These are phyloP conservation scores for Trypanosomatidae sp. DNA, from an alignment of 208 protist genomes.

Conservation along the genomic window DNA sequence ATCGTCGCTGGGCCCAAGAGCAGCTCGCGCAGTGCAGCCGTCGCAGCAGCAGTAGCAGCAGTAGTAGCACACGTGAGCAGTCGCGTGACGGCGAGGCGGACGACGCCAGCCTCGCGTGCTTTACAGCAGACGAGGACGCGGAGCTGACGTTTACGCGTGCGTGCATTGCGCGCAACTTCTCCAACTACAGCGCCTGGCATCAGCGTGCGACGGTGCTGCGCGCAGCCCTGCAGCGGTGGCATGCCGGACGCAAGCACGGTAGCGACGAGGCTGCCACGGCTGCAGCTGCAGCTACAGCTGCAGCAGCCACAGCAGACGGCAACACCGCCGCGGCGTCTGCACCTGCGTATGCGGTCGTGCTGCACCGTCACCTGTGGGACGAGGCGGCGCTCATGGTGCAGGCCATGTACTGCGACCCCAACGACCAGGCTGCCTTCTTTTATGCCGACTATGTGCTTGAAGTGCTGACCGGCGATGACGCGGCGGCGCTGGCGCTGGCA, in stretches of 20 bases:
- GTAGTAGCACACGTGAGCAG: not conserved
- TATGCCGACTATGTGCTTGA: conserved; percentile 52
- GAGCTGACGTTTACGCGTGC: conserved; percentile 74
- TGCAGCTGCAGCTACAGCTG: not conserved
- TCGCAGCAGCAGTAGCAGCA: not conserved
- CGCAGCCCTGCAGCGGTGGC: conserved; percentile 11
- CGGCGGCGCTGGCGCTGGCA: no score
- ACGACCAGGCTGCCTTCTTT: conserved; percentile 82
- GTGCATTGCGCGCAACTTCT: conserved; percentile 92
- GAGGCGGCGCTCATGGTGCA: conserved; percentile 43
- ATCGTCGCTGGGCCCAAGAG: conserved; percentile 71
- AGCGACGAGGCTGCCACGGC: conserved; percentile 1
- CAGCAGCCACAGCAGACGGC: not conserved
- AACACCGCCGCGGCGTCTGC: not conserved
- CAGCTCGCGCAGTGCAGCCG: no score
- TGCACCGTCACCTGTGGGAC: conserved; percentile 16
- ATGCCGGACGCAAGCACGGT: not conserved
- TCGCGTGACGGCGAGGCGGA: not conserved
- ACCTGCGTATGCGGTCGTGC: not conserved
- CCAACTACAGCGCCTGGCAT: conserved; percentile 97
- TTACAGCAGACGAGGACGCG: conserved; percentile 17
- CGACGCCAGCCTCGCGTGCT: conserved; percentile 4
- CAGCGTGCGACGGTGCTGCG: conserved; percentile 61
- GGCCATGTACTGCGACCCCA: conserved; percentile 80
- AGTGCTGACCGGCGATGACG: no score